phyloP scores from a whole-genome alignment of 371 early-diverging fungal genomes.

The Actinomucor elegans region DNA sequence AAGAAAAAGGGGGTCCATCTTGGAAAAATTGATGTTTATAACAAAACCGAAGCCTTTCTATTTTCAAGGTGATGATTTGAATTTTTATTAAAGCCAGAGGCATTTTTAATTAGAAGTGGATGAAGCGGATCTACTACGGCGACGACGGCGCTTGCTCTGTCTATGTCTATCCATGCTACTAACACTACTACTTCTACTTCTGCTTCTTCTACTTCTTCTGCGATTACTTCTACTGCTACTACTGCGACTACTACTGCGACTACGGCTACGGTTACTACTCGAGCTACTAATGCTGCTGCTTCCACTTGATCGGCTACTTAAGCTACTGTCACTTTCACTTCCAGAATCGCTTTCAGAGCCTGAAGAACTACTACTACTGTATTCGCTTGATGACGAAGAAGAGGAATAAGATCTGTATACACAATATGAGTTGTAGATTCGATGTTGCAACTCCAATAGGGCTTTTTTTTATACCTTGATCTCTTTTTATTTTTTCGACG shows the following conservation, averaged over 20 bases:
- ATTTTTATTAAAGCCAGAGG: no score
- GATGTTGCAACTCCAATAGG: not conserved
- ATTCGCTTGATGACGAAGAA: conserved; percentile 15
- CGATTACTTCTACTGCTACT: not conserved
- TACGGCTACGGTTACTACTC: conserved; percentile 2
- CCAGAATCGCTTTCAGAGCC: conserved; percentile 10
- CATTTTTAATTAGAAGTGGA: no score
- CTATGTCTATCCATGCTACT: not conserved
- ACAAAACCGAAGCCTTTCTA: no score
- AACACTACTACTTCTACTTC: not conserved
- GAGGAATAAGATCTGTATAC: conserved; percentile 6
- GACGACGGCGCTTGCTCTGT: not conserved
- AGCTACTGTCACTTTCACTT: conserved; percentile 17
- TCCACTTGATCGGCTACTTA: conserved; percentile 6
- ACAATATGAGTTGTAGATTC: not conserved
- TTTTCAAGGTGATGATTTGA: no score
- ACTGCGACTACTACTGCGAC: not conserved
- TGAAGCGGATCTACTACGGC: no score
- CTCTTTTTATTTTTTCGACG: conserved; percentile 11
- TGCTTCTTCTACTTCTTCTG: not conserved
- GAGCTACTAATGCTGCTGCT: conserved; percentile 7
- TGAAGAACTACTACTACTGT: conserved; percentile 13
- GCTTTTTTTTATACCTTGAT: conserved; percentile 11
- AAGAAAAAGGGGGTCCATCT: no score
- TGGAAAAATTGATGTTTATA: no score